Evolutionary conservation across 176 grass and related monocot genomes (phyloP).

Genomic region (Phyllostachys edulis): DNA sequence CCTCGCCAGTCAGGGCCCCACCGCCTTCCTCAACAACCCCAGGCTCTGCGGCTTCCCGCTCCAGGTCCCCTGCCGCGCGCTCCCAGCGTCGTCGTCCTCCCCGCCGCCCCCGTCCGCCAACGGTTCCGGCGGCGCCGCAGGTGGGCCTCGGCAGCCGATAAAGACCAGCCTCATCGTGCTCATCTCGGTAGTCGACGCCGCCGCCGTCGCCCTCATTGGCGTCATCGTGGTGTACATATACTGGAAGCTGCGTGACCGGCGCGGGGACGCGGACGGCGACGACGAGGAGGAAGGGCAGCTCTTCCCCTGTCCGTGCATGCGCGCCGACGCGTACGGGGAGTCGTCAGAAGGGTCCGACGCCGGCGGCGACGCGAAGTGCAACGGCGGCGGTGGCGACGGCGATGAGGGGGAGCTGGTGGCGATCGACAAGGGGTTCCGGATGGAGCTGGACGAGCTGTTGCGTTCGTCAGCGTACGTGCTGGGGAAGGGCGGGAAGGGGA

Average conservation of each 20-base stretch:
- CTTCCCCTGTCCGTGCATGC: conserved; percentile 34
- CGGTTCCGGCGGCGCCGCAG: neutral
- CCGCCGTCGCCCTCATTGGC: conserved; percentile 68
- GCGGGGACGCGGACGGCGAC: conserved; percentile 9
- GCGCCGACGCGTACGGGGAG: conserved; percentile 9
- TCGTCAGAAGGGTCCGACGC: conserved; percentile 6
- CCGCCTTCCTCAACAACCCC: conserved; percentile 77
- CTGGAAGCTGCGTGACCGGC: conserved; percentile 69
- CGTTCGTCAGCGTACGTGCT: conserved; percentile 89
- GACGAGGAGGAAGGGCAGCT: conserved; percentile 19
- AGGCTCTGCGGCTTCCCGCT: conserved; percentile 83
- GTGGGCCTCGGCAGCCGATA: conserved; percentile 32
- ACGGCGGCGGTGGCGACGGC: neutral
- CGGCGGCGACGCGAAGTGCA: conserved; percentile 8
- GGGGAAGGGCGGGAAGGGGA: conserved; percentile 84
- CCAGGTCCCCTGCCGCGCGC: conserved; percentile 7
- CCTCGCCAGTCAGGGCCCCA: conserved; percentile 76
- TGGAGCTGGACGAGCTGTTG: conserved; percentile 88
- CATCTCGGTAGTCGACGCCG: conserved; percentile 62
- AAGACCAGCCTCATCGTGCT: conserved; percentile 56
- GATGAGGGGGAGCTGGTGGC: conserved; percentile 67
- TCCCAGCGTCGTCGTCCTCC: conserved; percentile 7
- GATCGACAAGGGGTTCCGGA: conserved; percentile 73
- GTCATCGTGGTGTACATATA: conserved; percentile 69
- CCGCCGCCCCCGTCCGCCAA: neutral